Evolutionary conservation across 192 early-diverging fungal genomes (phyloP).

Genomic region (Rhizoclosmatium globosum): DNA sequence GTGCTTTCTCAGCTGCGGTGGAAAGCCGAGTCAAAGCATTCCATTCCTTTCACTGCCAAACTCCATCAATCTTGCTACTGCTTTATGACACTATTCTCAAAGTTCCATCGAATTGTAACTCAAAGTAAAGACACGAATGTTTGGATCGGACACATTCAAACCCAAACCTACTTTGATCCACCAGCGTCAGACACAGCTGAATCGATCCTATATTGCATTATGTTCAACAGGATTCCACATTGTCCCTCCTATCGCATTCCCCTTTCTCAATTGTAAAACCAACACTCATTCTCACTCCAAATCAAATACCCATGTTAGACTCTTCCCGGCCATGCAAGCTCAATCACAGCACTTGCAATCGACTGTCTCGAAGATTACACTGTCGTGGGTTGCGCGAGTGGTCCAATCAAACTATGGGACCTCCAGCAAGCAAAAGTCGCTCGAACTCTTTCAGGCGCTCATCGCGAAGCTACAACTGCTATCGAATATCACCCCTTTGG

Average conservation of each 20-base stretch:
- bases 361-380: conserved; percentile 70
- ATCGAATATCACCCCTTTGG: conserved; percentile 75
- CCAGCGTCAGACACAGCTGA: too few relatives aligned
- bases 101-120: neutral
- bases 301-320: conserved; percentile 37
- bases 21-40: too few relatives aligned
- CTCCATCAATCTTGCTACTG: neutral
- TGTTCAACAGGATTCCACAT: neutral
- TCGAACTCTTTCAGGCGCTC: conserved; percentile 59
- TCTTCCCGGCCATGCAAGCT: conserved; percentile 52
- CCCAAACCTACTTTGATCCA: too few relatives aligned
- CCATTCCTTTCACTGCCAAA: too few relatives aligned
- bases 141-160: too few relatives aligned
- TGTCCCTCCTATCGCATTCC: neutral
- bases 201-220: too few relatives aligned
- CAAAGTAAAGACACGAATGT: too few relatives aligned
- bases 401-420: conserved; percentile 71
- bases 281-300: neutral
- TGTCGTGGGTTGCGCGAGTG: conserved; percentile 59
- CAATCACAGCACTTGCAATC: conserved; percentile 60
- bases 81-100: neutral
- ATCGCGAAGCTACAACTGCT: conserved; percentile 46
- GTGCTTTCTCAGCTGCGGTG: neutral
- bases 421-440: conserved; percentile 69
- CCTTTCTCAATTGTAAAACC: neutral